phyloP scores from a whole-genome alignment of 2,329 filamentous ascomycete species.

The Colletotrichum ledebouriae region DNA sequence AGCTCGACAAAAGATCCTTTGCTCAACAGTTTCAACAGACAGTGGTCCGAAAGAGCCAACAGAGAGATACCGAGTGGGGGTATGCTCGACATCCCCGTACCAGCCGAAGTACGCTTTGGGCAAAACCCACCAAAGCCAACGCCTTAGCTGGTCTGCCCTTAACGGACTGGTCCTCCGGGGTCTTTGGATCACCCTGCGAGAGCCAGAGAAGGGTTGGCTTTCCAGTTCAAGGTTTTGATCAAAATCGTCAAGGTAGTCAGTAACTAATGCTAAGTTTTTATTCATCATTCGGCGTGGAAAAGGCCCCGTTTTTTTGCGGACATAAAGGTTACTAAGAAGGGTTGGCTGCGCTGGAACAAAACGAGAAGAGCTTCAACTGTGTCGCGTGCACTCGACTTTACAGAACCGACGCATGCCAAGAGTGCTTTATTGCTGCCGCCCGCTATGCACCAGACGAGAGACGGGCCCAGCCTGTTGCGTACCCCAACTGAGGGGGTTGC shows the following conservation, averaged over 20 bases:
- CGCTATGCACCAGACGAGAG: neutral
- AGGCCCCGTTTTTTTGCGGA: no score
- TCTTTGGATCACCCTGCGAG: conserved; percentile 13
- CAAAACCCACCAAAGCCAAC: conserved; percentile 35
- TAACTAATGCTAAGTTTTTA: no score
- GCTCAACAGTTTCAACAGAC: conserved; percentile 5
- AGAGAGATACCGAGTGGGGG: conserved; percentile 12
- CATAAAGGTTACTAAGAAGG: no score
- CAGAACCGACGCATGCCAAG: conserved; percentile 28
- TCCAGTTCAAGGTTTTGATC: no score
- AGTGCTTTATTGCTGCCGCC: neutral
- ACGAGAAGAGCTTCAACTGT: conserved; percentile 16
- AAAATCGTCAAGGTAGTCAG: no score
- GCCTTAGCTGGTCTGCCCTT: conserved; percentile 24
- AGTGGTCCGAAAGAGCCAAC: conserved; percentile 3
- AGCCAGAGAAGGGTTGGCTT: conserved; percentile 16
- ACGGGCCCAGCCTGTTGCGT: conserved; percentile 20
- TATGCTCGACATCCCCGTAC: conserved; percentile 1
- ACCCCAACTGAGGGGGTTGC: neutral
- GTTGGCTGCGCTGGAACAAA: conserved; percentile 7
- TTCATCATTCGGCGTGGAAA: no score
- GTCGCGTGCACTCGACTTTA: conserved; percentile 37
- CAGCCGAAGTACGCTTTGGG: conserved; percentile 24
- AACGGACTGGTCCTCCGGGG: conserved; percentile 26
- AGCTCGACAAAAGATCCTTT: neutral